These are phyloP conservation scores for Luzula sylvatica DNA, from an alignment of 176 grass and related monocot genomes.

Conservation along the genomic window DNA sequence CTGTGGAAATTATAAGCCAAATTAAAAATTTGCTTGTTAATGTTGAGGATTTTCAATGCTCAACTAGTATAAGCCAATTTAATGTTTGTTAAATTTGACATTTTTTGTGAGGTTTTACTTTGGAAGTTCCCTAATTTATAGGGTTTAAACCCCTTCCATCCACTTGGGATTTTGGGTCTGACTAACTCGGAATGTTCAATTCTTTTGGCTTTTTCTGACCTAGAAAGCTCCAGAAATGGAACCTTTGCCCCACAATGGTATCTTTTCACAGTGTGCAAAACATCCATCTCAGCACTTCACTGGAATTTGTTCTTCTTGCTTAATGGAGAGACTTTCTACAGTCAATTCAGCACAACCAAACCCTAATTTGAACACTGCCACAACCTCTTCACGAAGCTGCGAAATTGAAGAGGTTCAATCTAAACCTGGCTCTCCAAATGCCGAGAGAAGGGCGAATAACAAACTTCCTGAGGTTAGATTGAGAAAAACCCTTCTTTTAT, in stretches of 20 bases:
- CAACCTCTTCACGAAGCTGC: conserved; percentile 22
- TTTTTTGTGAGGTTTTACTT: neutral
- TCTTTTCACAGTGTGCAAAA: conserved; percentile 34
- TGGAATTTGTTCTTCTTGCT: conserved; percentile 80
- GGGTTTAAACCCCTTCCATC: neutral
- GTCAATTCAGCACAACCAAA: conserved; percentile 32
- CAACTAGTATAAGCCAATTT: neutral
- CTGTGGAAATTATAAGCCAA: neutral
- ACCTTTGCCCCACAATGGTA: conserved; percentile 28
- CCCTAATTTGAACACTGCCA: conserved; percentile 14
- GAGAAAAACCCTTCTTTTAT: conserved; percentile 67
- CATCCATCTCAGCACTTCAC: conserved; percentile 63
- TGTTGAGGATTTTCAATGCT: too few species aligned
- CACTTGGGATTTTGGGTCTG: conserved; percentile 27
- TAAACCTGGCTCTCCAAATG: neutral
- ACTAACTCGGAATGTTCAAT: conserved; percentile 26
- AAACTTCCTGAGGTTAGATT: conserved; percentile 26
- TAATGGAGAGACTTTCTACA: conserved; percentile 75
- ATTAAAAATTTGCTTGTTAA: neutral
- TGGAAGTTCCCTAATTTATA: neutral
- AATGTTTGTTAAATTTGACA: neutral
- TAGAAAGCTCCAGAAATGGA: conserved; percentile 34
- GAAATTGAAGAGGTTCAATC: conserved; percentile 62
- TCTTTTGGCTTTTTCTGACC: conserved; percentile 13
- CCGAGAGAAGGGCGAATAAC: neutral